Evolutionary conservation across 2,329 filamentous ascomycete genomes (phyloP), one percentile per base, ranked within the genome.

Genomic region (Zasmidium citrigriseum): DNA sequence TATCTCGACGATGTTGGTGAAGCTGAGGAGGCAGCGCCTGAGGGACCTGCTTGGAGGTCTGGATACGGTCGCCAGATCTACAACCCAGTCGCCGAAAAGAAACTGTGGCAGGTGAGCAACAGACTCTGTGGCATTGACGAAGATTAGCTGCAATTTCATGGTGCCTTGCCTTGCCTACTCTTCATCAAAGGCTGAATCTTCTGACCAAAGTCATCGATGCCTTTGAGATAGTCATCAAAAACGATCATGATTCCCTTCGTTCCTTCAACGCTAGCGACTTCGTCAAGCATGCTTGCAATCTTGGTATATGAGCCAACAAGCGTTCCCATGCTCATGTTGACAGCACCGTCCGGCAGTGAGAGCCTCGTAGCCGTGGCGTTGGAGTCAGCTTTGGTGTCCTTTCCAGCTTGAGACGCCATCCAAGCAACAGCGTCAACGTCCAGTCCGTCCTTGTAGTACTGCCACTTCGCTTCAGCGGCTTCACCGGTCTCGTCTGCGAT

Each of bases 1-100:
- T 82, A 80, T 61, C 64, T 83, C 18, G 72, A 70, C 12, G 66
- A 82, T 58, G 52, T 55, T 3, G 55, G 49, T 11, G 55, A 58
- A 24, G 29, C 23, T 20, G 55, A 25, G 16, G 21, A 44, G 4
- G 46, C 45, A 21, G 10, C 21, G 14, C 22, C 25, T 9, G 55
- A 44, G 16, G 25, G 25, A 22, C n/a, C 27, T 14, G 64, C 56
- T 1, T 61, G 61, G 9, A 69, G 58, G 4, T 58, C 63, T 25
- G 72, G 72, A n/a, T 74, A 75, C 62, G 66, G 56, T 24, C 50
- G 46, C 2, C 64, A 65, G 58, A 70, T 72, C 7, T 79, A 74
- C 64, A 71, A 79, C 54, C 62, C 67, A 47, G 70, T 73, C 44
- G 71, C 64, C 10, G 77, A 77, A 64, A 65, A 66, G 41, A 72